Evolutionary conservation across 2,329 filamentous ascomycete species (phyloP).

Genomic region (Beauveria pseudobassiana): DNA sequence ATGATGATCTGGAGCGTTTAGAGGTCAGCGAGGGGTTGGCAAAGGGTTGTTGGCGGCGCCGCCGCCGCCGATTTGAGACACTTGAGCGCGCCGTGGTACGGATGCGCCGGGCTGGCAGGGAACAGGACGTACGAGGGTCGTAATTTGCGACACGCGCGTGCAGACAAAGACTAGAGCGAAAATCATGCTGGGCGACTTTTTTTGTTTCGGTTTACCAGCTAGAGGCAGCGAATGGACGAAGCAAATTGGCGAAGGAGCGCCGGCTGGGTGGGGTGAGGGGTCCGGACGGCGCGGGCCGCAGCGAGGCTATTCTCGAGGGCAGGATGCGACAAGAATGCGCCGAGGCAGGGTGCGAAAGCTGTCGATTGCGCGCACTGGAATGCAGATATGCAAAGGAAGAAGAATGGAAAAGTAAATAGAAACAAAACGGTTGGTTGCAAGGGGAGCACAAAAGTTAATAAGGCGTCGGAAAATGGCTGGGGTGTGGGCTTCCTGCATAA

Average conservation of each 20-base stretch:
- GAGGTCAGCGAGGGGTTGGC: constrained; percentile 3
- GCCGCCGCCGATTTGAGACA: background rate
- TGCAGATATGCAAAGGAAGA: background rate
- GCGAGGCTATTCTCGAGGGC: background rate
- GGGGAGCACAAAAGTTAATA: background rate
- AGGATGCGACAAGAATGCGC: background rate
- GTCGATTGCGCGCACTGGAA: background rate
- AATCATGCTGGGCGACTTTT: constrained; percentile 40
- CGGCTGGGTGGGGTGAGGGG: background rate
- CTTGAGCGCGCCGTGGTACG: background rate
- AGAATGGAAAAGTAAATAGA: background rate
- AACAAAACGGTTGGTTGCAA: background rate
- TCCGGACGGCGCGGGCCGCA: background rate
- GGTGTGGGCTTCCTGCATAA: background rate
- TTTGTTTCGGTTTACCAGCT: background rate
- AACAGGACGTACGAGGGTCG: constrained; percentile 40
- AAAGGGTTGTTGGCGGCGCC: too few species aligned
- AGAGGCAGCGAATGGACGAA: background rate
- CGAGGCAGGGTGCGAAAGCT: too few species aligned
- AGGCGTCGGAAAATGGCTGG: background rate
- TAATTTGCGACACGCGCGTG: constrained; percentile 54
- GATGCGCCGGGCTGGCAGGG: background rate
- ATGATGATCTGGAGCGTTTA: constrained; percentile 45
- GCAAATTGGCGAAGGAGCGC: too few species aligned
- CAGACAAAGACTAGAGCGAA: constrained; percentile 57